Evolutionary conservation across 1,284 basidiomycete species (phyloP), one percentile per base, ranked within the genome.

Genomic region (Polyporus tsugae): DNA sequence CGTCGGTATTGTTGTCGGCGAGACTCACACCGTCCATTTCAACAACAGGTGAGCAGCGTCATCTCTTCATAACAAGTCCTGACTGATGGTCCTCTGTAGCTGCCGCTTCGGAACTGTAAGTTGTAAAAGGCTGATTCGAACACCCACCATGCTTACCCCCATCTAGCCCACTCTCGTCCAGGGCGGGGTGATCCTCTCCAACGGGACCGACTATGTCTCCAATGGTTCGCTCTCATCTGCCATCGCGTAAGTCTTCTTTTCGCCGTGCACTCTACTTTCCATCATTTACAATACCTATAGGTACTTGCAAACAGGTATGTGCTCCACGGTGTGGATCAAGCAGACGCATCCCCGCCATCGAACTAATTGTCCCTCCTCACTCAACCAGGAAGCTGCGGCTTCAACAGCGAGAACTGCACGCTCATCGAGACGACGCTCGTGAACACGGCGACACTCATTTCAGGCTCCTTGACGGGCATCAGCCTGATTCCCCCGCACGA

Each of bases 331-430:
- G n/a, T n/a, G n/a, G n/a, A n/a, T n/a, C n/a, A n/a, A n/a, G n/a
- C n/a, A n/a, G n/a, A n/a, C n/a, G n/a, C 38, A 25, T 17, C 39
- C 15, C 19, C 0, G 36, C 9, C 2, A 39, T 10, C 19, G n/a
- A 6, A 35, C 42, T 17, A 17, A 19, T n/a, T 29, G 2, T n/a
- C n/a, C n/a, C n/a, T n/a, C n/a, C n/a, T n/a, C n/a, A n/a, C n/a
- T n/a, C n/a, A n/a, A n/a, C 6, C 60, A 76, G 77, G 78, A 39
- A 64, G 73, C 9, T 86, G 85, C 67, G 57, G 64, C 2, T 68
- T 75, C 65, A 86, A 86, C 63, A 85, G 83, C 57, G 85, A 86
- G 73, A 64, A 76, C 5, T 86, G 85, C 62, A 70, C 78, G 2
- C 72, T 83, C 41, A 10, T 86, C 29, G 84, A 86, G 75, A 82